phyloP scores from a whole-genome alignment of 208 protist genomes.

The Acanthamoeba royreba region DNA sequence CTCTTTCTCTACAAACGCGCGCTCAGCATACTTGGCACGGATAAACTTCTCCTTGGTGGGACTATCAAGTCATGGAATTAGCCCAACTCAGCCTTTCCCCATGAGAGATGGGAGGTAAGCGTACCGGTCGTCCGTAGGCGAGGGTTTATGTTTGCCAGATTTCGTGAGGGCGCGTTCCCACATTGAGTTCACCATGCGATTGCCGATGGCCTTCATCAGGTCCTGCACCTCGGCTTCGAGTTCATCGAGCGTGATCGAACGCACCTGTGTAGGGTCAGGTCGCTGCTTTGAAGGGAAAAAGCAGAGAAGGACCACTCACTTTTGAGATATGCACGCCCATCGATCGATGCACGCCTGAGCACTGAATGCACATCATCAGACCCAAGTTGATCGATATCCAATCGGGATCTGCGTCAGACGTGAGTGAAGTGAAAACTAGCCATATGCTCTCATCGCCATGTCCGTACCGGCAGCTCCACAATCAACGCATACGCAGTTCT shows the following conservation, averaged over 20 bases:
- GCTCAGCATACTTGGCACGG: neutral
- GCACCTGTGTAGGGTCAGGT: neutral
- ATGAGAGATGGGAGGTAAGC: neutral
- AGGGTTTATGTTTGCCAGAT: neutral
- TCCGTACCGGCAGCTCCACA: conserved; percentile 19
- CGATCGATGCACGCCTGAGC: conserved; percentile 72
- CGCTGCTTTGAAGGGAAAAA: neutral
- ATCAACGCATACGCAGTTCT: conserved; percentile 6
- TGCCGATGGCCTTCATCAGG: conserved; percentile 10
- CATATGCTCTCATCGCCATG: neutral
- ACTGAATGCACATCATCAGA: conserved; percentile 78
- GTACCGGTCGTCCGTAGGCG: neutral
- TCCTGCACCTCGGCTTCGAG: neutral
- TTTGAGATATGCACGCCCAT: conserved; percentile 75
- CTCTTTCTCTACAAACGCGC: neutral
- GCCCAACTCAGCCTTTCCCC: neutral
- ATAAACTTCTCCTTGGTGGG: conserved; percentile 22
- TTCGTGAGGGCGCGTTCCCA: neutral
- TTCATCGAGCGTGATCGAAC: neutral
- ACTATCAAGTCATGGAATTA: neutral
- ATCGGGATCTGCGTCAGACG: conserved; percentile 41
- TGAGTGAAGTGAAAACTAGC: neutral
- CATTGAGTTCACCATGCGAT: neutral
- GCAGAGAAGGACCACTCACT: conserved; percentile 37
- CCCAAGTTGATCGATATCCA: conserved; percentile 79